Base-by-base conservation (phyloP, 2,329 filamentous ascomycete species). In the Byssochlamys sp. region DNA sequence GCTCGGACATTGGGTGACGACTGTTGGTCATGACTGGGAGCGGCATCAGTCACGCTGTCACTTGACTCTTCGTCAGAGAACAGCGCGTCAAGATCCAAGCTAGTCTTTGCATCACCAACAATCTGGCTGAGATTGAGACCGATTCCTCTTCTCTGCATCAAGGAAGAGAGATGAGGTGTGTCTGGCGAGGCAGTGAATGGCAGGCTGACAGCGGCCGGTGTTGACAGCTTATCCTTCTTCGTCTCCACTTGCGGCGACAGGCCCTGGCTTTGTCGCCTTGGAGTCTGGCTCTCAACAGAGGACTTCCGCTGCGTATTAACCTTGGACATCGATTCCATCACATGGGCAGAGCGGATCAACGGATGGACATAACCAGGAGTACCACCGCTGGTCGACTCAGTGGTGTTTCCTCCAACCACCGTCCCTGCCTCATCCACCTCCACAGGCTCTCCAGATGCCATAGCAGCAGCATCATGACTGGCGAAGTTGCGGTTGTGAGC, bases 401-500 rank as follows among this genome's bases (percentile, higher is more conserved):
- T 70, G 55, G 59, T 70, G 55, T 65, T 67, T 56, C 69, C 67
- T 31, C 74, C 77, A 56, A 80, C 72, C 58, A 80, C 69, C 55
- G 73, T 73, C 51, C 79, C 79, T 28, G 72, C 72, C 56, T 87
- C 84, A 62, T 87, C 82, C 61, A 83, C 78, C 65, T 95, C 89
- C 58, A 96, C 84, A 11, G 88, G 84, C 63, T 91, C 86, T 55
- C 94, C 94, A 65, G 90, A 95, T 59, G 89, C 88, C 57, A 91
- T 81, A 33, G 92, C 94, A 61, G 94, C 94, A 67, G 91, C 90
- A 72, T 97, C 92, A 68, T 99, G 94, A 66, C 90, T 96, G 75
- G 95, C 92, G 78, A 91, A 97, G 62, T 95, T 91, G 59, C 90
- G 83, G 70, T 88, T 89, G 75, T 99, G 94, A 27, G 91, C 91